Conservation (phyloP, 345 rosid species). For the Gossypium turneri region DNA sequence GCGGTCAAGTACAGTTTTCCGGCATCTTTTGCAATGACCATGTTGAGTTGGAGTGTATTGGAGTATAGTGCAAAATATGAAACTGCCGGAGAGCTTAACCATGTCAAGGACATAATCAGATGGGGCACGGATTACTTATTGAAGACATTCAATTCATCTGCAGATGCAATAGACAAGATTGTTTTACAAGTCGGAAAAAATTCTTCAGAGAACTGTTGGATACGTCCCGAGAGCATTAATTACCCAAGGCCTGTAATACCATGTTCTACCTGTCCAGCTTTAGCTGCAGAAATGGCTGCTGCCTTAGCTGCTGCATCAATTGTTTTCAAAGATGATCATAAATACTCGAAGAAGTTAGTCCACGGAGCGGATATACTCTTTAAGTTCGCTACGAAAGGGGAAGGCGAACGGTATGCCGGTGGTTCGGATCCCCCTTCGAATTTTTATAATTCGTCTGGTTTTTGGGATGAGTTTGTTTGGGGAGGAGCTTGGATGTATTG, state of each 20-base stretch:
- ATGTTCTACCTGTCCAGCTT: constrained; percentile 78
- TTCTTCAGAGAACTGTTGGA: constrained; percentile 90
- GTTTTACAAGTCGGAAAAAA: constrained; percentile 83
- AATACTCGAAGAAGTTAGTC: constrained; percentile 81
- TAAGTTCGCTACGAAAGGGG: constrained; percentile 57
- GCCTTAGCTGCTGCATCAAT: constrained; percentile 89
- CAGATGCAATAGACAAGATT: constrained; percentile 53
- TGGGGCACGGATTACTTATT: constrained; percentile 95
- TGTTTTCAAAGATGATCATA: constrained; percentile 85
- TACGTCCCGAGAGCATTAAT: constrained; percentile 93
- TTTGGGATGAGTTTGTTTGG: constrained; percentile 97
- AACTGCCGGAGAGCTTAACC: constrained; percentile 86
- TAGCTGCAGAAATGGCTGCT: constrained; percentile 98
- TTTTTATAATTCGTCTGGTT: constrained; percentile 80
- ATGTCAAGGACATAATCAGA: constrained; percentile 82
- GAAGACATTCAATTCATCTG: constrained; percentile 76
- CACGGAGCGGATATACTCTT: constrained; percentile 80
- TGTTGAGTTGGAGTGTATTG: constrained; percentile 97
- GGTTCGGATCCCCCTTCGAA: constrained; percentile 42
- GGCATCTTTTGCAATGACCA: constrained; percentile 81
- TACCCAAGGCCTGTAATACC: constrained; percentile 56
- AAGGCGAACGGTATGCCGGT: constrained; percentile 75
- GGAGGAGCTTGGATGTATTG: constrained; percentile 92
- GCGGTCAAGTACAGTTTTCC: constrained; percentile 89
- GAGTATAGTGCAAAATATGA: constrained; percentile 88